Percentiles rank a stretch among this genome's conserved stretches.
Evolutionary conservation across 2,329 filamentous ascomycete genomes (phyloP).

Genomic region (Boeremia lycopersici): DNA sequence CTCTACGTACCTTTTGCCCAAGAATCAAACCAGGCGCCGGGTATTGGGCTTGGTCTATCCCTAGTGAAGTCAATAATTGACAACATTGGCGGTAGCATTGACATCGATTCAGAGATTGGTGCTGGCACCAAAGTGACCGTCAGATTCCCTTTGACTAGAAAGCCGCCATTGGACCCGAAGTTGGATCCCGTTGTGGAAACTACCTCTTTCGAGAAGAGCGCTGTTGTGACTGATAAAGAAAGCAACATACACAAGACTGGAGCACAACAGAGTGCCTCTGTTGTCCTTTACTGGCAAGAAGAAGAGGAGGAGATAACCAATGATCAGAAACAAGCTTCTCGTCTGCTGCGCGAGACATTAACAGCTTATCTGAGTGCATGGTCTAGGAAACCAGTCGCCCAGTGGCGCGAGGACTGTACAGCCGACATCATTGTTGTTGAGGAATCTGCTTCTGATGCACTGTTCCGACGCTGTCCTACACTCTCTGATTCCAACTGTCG

Average conservation of each 20-base stretch:
- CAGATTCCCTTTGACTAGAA: slow-evolving; percentile 2
- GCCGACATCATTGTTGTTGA: slow-evolving; percentile 8
- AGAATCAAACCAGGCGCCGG: slow-evolving; percentile 25
- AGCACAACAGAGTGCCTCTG: background rate
- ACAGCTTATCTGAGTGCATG: slow-evolving; percentile 23
- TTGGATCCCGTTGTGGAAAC: background rate
- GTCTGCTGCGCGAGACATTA: slow-evolving; percentile 9
- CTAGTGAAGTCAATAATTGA: slow-evolving; percentile 27
- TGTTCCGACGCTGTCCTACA: background rate
- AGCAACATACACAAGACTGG: background rate
- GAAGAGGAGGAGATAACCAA: background rate
- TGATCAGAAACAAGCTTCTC: slow-evolving; percentile 1
- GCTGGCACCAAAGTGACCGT: slow-evolving; percentile 12
- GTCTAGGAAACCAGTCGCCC: slow-evolving; percentile 16
- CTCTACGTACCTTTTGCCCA: slow-evolving; percentile 31
- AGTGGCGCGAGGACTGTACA: background rate
- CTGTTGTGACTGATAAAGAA: background rate
- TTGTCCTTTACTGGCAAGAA: slow-evolving; percentile 1
- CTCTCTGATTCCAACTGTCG: background rate
- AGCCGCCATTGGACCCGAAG: slow-evolving; percentile 3
- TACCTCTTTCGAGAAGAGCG: no score
- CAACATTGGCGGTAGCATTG: slow-evolving; percentile 23
- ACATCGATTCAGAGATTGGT: slow-evolving; percentile 14
- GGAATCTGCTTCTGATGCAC: background rate
- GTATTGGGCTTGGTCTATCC: slow-evolving; percentile 29